Conservation (phyloP, 23 red algal genomes). For the Gracilaria gracilis region DNA sequence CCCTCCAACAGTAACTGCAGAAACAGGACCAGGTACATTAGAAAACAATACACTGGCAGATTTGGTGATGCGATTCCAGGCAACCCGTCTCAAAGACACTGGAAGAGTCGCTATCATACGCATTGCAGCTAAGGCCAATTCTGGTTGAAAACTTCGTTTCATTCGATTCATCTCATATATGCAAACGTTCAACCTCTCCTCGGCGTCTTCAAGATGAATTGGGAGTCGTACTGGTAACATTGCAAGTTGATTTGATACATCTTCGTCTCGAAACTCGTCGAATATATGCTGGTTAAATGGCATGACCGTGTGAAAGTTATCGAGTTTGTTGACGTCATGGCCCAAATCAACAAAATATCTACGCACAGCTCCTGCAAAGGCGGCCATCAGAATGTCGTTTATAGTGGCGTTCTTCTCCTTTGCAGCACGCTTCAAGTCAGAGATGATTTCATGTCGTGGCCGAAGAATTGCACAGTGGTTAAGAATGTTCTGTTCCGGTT, state of each 20-base stretch:
- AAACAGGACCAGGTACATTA: slow-evolving; percentile 48
- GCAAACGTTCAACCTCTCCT: slow-evolving; percentile 21
- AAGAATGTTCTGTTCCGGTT: slow-evolving; percentile 3
- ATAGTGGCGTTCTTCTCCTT: slow-evolving; percentile 18
- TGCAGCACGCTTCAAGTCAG: slow-evolving; percentile 24
- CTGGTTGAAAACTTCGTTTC: slow-evolving; percentile 59
- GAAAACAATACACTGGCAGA: slow-evolving; percentile 62
- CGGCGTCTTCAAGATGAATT: slow-evolving; percentile 26
- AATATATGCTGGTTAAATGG: slow-evolving; percentile 59
- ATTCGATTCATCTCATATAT: slow-evolving; percentile 33
- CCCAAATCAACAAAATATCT: slow-evolving; percentile 37
- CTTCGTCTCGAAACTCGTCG: slow-evolving; percentile 24
- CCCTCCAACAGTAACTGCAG: slow-evolving; percentile 15
- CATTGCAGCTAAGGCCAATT: slow-evolving; percentile 28
- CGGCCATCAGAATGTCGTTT: slow-evolving; percentile 54
- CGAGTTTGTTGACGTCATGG: slow-evolving; percentile 19
- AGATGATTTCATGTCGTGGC: slow-evolving; percentile 1
- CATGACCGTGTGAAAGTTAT: slow-evolving; percentile 24
- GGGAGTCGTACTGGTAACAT: slow-evolving; percentile 42
- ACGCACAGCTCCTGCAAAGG: slow-evolving; percentile 47
- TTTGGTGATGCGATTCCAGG: slow-evolving; percentile 24
- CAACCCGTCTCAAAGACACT: background rate
- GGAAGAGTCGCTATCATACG: slow-evolving; percentile 33
- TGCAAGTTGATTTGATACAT: slow-evolving; percentile 57
- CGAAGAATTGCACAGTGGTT: slow-evolving; percentile 17